phyloP scores from a whole-genome alignment of 2,329 filamentous ascomycete genomes.

The Bipolaris victoriae region DNA sequence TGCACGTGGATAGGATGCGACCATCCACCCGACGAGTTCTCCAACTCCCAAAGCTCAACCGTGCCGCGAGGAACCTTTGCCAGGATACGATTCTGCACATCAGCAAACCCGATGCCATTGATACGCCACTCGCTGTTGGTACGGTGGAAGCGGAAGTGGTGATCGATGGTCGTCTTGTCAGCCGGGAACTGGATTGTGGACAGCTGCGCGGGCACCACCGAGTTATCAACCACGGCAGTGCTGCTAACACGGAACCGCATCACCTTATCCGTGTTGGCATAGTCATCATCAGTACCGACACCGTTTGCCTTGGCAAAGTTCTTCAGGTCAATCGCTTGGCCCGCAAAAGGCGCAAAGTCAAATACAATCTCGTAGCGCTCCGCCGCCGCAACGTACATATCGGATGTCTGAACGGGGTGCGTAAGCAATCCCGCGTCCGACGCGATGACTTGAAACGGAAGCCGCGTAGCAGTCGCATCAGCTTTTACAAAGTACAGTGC shows the following conservation, averaged over 20 bases:
- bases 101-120: conserved; percentile 46
- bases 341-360: conserved; percentile 60
- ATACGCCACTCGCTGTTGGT: conserved; percentile 47
- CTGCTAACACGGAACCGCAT: conserved; percentile 56
- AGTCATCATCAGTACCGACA: conserved; percentile 59
- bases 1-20: conserved; percentile 65
- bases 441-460: conserved; percentile 62
- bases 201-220: conserved; percentile 35
- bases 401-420: conserved; percentile 53
- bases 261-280: conserved; percentile 53
- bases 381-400: conserved; percentile 60
- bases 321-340: conserved; percentile 58
- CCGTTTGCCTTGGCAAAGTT: conserved; percentile 48
- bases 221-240: conserved; percentile 35
- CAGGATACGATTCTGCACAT: conserved; percentile 46
- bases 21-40: conserved; percentile 59
- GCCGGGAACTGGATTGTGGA: conserved; percentile 44
- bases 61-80: conserved; percentile 44
- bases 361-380: conserved; percentile 67
- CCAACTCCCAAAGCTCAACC: conserved; percentile 47
- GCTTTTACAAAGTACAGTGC: conserved; percentile 55
- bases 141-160: conserved; percentile 42
- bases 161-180: conserved; percentile 37
- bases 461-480: conserved; percentile 43
- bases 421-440: conserved; percentile 56